Evolutionary conservation across 2,329 filamentous ascomycete genomes (phyloP), one percentile per base, ranked within the genome.

Genomic region (Colletotrichum limetticola): DNA sequence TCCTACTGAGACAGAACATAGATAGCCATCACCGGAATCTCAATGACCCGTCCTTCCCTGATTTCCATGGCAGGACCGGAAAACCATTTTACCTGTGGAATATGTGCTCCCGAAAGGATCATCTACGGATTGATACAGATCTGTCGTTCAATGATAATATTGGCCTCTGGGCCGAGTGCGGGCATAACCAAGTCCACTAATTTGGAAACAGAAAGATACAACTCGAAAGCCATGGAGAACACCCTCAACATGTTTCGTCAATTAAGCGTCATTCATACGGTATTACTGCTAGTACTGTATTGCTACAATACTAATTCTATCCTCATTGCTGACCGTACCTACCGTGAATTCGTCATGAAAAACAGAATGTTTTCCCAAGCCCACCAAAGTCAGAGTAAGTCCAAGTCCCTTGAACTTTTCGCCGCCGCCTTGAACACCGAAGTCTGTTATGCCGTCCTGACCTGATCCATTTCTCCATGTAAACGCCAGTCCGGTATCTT

Each of bases 401-500:
- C 52, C 19, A 26, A 19, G 7, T 24, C 32, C 55, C 19, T 56
- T 57, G 52, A n/a, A n/a, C 28, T 19, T 30, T 65, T 42, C 24
- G 22, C 46, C 11, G 32, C 65, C 56, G 9, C 16, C 53, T 28
- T 60, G 55, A 62, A 67, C 65, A 62, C 65, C 56, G 22, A 55
- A 60, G 28, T 56, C 65, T 49, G 32, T 26, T 52, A 67, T 67
- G 16, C 55, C 56, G 37, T 37, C 56, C 26, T 60, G 24, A 61
- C 37, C 64, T 53, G 4, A 46, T 63, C 19, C 56, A 57, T n/a
- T 56, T 61, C 22, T 59, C 53, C n/a, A 46, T 42, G 30, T 14
- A 67, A 67, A 67, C 65, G 65, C 65, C 65, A 37, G 65, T 35
- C 26, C 37, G 52, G 24, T 30, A 42, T 42, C 32, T 30, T 28